Evolutionary conservation across 345 rosid genomes (phyloP).

Genomic region (Hibiscus mutabilis): DNA sequence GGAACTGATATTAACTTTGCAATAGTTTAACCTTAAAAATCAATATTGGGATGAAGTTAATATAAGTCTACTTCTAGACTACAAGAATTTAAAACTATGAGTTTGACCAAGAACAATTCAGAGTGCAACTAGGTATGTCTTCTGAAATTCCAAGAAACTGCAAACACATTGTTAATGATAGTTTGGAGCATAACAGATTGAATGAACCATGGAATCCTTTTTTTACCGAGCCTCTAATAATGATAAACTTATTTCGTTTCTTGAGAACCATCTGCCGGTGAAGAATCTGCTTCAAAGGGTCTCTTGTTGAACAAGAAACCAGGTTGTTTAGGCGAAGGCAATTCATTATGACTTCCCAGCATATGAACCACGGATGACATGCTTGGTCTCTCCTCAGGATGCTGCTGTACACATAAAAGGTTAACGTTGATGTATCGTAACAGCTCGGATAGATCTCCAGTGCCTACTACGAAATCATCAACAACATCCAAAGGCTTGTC

Average conservation of each 20-base stretch:
- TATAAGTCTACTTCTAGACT: too few relatives aligned
- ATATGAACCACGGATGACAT: slow-evolving; percentile 39
- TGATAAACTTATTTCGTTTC: slow-evolving; percentile 3
- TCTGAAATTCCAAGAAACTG: too few relatives aligned
- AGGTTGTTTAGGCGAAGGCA: slow-evolving; percentile 35
- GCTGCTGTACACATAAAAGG: slow-evolving; percentile 38
- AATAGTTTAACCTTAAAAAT: too few relatives aligned
- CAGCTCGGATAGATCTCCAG: slow-evolving; percentile 15
- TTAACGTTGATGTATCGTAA: slow-evolving; percentile 36
- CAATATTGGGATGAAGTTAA: too few relatives aligned
- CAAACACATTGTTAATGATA: not conserved
- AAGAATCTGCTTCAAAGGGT: not conserved
- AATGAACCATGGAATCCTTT: not conserved
- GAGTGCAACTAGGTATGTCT: not conserved
- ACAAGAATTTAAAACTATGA: too few relatives aligned
- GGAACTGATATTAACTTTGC: too few relatives aligned
- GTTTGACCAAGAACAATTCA: not conserved
- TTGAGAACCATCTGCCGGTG: not conserved
- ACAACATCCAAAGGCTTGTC: slow-evolving; percentile 28
- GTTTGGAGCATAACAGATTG: not conserved
- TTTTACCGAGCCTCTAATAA: slow-evolving; percentile 8
- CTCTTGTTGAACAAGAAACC: slow-evolving; percentile 16
- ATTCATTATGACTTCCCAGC: slow-evolving; percentile 34
- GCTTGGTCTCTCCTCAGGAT: slow-evolving; percentile 40
- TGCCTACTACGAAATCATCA: slow-evolving; percentile 18